These are phyloP conservation scores for Starmerella bombicola DNA, from an alignment of 805 yeast species.

Conservation along the genomic window DNA sequence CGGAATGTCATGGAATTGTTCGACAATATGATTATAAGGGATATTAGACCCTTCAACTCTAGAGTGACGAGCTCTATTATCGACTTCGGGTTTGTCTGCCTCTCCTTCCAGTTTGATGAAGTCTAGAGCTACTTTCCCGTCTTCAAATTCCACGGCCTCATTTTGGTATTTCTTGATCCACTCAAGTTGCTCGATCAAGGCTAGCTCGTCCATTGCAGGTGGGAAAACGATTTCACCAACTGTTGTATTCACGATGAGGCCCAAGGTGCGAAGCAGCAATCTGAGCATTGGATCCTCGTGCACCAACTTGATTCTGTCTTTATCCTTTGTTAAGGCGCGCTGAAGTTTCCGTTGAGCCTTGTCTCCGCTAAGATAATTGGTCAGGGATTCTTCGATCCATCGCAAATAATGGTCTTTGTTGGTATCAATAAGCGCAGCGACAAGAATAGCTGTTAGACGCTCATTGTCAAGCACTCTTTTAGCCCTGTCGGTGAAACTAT, in stretches of 20 bases:
- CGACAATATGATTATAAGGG: neutral
- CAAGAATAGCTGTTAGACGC: constrained; percentile 39
- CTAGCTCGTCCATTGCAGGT: constrained; percentile 25
- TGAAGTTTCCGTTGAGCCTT: neutral
- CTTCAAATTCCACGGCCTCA: constrained; percentile 30
- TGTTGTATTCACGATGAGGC: constrained; percentile 30
- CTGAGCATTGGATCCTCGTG: constrained; percentile 41
- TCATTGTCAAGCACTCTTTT: constrained; percentile 28
- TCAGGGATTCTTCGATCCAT: constrained; percentile 35
- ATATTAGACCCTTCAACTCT: neutral
- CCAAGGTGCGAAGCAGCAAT: constrained; percentile 36
- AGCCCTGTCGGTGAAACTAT: constrained; percentile 25
- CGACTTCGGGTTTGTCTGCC: constrained; percentile 24
- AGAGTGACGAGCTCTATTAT: constrained; percentile 3
- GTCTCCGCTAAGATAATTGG: constrained; percentile 24
- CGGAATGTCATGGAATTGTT: neutral
- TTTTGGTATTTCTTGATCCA: constrained; percentile 35
- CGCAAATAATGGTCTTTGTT: constrained; percentile 35
- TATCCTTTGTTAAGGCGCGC: constrained; percentile 22
- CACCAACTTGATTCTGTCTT: constrained; percentile 24
- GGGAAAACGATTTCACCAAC: constrained; percentile 35
- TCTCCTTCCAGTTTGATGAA: constrained; percentile 23
- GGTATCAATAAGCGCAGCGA: constrained; percentile 38
- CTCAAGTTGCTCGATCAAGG: constrained; percentile 30
- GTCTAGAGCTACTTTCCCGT: constrained; percentile 29